Conservation (phyloP, 768 basidiomycete species). For the Naganishia kalamii region DNA sequence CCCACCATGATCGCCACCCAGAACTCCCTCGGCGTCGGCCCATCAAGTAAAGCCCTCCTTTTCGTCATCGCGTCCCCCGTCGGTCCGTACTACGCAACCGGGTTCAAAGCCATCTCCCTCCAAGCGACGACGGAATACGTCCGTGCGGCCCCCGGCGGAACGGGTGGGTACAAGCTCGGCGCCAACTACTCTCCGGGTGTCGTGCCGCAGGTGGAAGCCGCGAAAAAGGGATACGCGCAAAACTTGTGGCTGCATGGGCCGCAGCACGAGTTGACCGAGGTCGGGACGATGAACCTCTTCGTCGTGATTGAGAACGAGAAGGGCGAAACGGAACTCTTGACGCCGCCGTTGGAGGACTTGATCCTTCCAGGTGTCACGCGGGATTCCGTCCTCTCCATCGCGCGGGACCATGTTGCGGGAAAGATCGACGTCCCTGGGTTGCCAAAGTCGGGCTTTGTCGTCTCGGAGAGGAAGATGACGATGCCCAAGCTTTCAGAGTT, state of each 20-base stretch:
- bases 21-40: conserved; percentile 56
- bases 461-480: conserved; percentile 60
- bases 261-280: conserved; percentile 54
- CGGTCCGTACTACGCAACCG: conserved; percentile 47
- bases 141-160: conserved; percentile 83
- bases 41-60: conserved; percentile 72
- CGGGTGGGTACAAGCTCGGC: conserved; percentile 77
- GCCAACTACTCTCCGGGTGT: conserved; percentile 74
- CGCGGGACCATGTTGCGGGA: conserved; percentile 57
- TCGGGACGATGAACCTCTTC: conserved; percentile 77
- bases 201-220: conserved; percentile 64
- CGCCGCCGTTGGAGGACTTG: conserved; percentile 82
- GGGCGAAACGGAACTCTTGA: conserved; percentile 65
- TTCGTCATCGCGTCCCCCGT: conserved; percentile 65
- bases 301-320: conserved; percentile 58
- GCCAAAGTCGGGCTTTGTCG: conserved; percentile 49
- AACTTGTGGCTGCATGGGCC: conserved; percentile 72
- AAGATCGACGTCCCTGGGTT: conserved; percentile 49
- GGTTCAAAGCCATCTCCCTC: conserved; percentile 86
- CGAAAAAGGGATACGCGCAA: conserved; percentile 65
- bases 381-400: conserved; percentile 58
- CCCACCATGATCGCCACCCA: conserved; percentile 63
- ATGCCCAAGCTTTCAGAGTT: conserved; percentile 54
- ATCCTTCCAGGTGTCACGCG: conserved; percentile 83
- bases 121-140: conserved; percentile 77